Conservation (phyloP, 179 eudicot genomes). For the Actinidia arguta region DNA sequence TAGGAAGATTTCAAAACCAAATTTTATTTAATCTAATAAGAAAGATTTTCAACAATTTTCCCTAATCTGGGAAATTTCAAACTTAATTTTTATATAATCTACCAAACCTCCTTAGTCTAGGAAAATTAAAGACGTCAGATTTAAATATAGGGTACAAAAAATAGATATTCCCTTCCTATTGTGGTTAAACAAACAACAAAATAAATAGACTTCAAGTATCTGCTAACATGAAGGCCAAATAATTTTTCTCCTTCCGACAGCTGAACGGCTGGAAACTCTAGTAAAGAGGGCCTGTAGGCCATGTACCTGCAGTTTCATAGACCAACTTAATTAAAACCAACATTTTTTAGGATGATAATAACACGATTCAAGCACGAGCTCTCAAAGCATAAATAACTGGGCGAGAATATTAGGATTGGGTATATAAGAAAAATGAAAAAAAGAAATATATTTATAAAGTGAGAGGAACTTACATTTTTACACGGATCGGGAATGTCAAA, state of each 20-base stretch:
- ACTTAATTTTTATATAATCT: too few species aligned
- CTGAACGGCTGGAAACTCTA: background rate
- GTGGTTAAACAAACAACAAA: too few species aligned
- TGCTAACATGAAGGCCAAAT: background rate
- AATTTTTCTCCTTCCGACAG: background rate
- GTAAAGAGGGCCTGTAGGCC: background rate
- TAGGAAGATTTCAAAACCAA: too few species aligned
- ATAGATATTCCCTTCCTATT: too few species aligned
- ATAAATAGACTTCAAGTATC: too few species aligned
- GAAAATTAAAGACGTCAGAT: too few species aligned
- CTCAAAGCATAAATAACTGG: too few species aligned
- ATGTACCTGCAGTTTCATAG: slow-evolving; percentile 10
- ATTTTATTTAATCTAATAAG: too few species aligned
- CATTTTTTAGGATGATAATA: background rate
- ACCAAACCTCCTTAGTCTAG: too few species aligned
- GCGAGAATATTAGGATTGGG: background rate
- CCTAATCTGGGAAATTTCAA: too few species aligned
- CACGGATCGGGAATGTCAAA: slow-evolving; percentile 86
- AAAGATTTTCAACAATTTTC: too few species aligned
- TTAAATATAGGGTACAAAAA: too few species aligned
- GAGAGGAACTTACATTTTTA: slow-evolving; percentile 38
- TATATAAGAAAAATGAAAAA: background rate
- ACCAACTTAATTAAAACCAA: background rate
- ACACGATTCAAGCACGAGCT: background rate
- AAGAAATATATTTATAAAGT: background rate